A percentile compares a stretch with the other conserved stretches of the same genome.
phyloP scores from a whole-genome alignment of 1,284 basidiomycete genomes.

The Exobasidium cylindrosporum region DNA sequence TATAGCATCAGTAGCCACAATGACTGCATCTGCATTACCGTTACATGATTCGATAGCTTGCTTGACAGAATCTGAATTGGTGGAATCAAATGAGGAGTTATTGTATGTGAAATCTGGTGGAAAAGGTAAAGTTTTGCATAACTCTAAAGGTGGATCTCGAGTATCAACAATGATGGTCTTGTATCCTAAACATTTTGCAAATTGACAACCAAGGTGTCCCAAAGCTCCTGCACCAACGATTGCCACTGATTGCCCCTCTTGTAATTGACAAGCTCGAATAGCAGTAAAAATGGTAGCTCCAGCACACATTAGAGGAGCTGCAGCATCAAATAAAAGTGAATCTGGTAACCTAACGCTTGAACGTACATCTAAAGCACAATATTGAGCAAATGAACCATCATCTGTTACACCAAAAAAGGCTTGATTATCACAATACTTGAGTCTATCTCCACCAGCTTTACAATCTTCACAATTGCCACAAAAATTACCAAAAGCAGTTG shows the following conservation, averaged over 20 bases:
- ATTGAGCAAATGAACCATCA: conserved; percentile 18
- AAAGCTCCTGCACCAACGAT: conserved; percentile 20
- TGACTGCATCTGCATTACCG: conserved; percentile 16
- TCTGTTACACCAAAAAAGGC: conserved; percentile 7
- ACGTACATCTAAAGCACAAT: conserved; percentile 2
- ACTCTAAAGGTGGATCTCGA: conserved; percentile 18
- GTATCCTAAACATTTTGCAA: conserved; percentile 15
- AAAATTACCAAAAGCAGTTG: conserved; percentile 13
- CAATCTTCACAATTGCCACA: conserved; percentile 20
- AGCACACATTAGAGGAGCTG: conserved; percentile 21
- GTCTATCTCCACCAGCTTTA: conserved; percentile 7
- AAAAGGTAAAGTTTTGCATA: conserved; percentile 10
- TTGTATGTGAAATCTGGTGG: conserved; percentile 16
- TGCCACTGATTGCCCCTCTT: conserved; percentile 11
- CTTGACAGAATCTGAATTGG: conserved; percentile 1
- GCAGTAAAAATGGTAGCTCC: conserved; percentile 20
- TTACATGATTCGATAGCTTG: conserved; percentile 12
- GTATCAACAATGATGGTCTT: conserved; percentile 12
- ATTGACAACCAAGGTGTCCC: conserved; percentile 5
- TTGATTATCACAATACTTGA: conserved; percentile 11
- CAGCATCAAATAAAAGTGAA: conserved; percentile 14
- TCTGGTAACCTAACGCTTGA: conserved; percentile 14
- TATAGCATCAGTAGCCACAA: conserved; percentile 19
- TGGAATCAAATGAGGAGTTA: conserved; percentile 8
- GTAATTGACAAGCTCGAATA: conserved; percentile 13